phyloP scores from a whole-genome alignment of 495 filamentous ascomycete species.

The Rostrohypoxylon terebratum region DNA sequence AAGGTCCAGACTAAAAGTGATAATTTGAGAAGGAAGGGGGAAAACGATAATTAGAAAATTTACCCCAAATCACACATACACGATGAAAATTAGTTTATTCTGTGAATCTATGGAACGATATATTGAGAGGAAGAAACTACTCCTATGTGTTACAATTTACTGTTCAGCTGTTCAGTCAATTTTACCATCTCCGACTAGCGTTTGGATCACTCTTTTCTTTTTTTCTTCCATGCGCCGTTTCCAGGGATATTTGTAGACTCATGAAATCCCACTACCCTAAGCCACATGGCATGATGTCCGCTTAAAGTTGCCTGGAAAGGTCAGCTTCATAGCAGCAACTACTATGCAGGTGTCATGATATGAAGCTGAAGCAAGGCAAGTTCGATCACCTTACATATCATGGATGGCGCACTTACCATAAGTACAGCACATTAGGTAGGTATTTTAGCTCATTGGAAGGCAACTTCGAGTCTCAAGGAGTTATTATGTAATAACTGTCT shows the following conservation, averaged over 20 bases:
- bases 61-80: neutral
- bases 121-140: neutral
- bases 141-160: neutral
- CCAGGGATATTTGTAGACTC: neutral
- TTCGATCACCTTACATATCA: slow-evolving; percentile 2
- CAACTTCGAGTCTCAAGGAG: slow-evolving; percentile 11
- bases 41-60: neutral
- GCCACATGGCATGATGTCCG: neutral
- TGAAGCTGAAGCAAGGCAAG: slow-evolving; percentile 2
- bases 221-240: neutral
- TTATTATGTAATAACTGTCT: neutral
- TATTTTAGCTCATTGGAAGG: slow-evolving; percentile 24
- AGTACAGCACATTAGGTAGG: neutral
- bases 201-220: neutral
- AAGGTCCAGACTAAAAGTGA: neutral
- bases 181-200: neutral
- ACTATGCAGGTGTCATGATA: neutral
- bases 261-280: neutral
- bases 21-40: neutral
- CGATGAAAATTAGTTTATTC: neutral
- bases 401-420: slow-evolving; percentile 16
- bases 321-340: neutral
- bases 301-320: neutral
- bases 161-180: neutral
- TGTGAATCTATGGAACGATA: neutral